phyloP scores from a whole-genome alignment of 2,329 filamentous ascomycete genomes.

The Diaporthe sp. region DNA sequence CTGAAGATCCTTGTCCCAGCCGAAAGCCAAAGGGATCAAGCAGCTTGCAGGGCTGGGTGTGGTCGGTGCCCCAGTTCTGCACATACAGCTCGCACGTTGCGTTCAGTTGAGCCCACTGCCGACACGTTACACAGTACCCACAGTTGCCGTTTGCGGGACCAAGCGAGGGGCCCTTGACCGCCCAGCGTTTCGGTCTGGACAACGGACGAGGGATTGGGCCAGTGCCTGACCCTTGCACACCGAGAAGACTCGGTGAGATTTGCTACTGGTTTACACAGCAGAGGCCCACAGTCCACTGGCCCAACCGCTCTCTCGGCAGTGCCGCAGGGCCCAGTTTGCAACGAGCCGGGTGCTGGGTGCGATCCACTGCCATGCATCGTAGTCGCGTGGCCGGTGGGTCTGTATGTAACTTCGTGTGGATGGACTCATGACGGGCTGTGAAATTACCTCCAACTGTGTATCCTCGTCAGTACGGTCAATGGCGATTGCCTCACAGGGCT shows the following conservation, averaged over 20 bases:
- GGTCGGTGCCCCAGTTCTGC: not conserved
- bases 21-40: not conserved
- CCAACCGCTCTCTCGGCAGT: conserved; percentile 21
- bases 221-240: conserved; percentile 13
- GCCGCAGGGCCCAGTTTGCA: conserved; percentile 18
- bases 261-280: not conserved
- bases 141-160: conserved; percentile 13
- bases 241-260: conserved; percentile 19
- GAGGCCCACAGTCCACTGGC: not conserved
- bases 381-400: conserved; percentile 34
- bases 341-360: conserved; percentile 3
- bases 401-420: conserved; percentile 28
- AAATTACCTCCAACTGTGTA: conserved; percentile 5
- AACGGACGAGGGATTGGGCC: conserved; percentile 10
- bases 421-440: conserved; percentile 15
- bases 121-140: not conserved
- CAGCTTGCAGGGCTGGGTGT: not conserved
- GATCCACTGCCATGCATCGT: conserved; percentile 29
- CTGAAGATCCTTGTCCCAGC: not conserved
- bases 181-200: conserved; percentile 22
- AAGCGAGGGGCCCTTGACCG: conserved; percentile 7
- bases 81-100: not conserved
- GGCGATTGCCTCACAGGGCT: conserved; percentile 22
- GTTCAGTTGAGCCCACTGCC: not conserved
- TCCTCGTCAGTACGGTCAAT: not conserved